A percentile compares a stretch with the other conserved stretches of the same genome.
phyloP scores from a whole-genome alignment of 495 filamentous ascomycete genomes.

The Trichoderma gamsii region DNA sequence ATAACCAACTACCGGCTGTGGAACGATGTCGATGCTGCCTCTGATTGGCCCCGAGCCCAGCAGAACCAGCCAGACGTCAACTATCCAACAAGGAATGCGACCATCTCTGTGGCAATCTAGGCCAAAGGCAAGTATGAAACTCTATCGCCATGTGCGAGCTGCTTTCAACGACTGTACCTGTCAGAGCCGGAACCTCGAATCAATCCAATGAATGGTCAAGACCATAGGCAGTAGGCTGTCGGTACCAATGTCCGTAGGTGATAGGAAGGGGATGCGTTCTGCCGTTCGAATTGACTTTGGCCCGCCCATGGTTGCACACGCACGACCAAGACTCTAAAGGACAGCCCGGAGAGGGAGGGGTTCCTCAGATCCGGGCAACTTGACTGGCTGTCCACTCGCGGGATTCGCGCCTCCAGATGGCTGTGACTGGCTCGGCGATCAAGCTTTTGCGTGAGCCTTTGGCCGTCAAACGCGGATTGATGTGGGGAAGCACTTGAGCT shows the following conservation, averaged over 20 bases:
- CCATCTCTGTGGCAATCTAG: neutral
- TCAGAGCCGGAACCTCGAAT: neutral
- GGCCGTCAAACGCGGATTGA: neutral
- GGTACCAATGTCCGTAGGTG: neutral
- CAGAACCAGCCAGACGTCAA: neutral
- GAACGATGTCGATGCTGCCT: neutral
- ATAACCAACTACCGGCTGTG: neutral
- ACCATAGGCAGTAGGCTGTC: neutral
- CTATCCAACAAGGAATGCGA: neutral
- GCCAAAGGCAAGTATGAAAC: neutral
- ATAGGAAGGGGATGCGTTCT: no score
- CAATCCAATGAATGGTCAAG: neutral
- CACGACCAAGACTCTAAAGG: slow-evolving; percentile 1
- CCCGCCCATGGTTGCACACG: neutral
- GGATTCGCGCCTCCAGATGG: neutral
- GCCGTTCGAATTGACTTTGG: neutral
- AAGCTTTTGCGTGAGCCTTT: neutral
- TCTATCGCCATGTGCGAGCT: neutral
- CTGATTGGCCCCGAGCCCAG: neutral
- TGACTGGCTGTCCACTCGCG: neutral
- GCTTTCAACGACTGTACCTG: neutral
- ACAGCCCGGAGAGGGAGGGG: neutral
- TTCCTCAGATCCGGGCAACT: neutral
- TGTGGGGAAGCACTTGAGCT: neutral
- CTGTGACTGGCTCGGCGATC: neutral